These are phyloP conservation scores for Fagus sylvatica DNA, from an alignment of 306 rosid genomes.

Conservation along the genomic window DNA sequence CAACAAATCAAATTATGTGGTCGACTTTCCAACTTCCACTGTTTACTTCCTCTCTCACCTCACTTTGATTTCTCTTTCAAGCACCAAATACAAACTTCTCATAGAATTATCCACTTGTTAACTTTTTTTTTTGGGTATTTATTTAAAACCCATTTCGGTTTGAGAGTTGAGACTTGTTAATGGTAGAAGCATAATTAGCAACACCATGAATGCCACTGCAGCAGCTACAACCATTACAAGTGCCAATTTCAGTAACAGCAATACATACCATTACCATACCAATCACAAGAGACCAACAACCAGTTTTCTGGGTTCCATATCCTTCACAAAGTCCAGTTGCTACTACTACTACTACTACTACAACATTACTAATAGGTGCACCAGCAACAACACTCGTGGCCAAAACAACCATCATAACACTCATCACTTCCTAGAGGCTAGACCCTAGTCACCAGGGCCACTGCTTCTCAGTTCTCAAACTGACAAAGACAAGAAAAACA, in stretches of 20 bases:
- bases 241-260: slow-evolving; percentile 22
- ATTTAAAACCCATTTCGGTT: neutral
- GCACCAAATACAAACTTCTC: neutral
- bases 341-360: no score
- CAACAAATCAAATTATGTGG: neutral
- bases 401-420: neutral
- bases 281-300: slow-evolving; percentile 10
- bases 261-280: slow-evolving; percentile 7
- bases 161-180: neutral
- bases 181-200: neutral
- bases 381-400: neutral
- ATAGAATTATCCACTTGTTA: neutral
- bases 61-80: neutral
- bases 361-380: neutral
- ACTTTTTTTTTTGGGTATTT: neutral
- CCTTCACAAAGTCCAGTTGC: slow-evolving; percentile 21
- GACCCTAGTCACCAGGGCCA: slow-evolving; percentile 24
- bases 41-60: neutral
- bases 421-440: no score
- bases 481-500: slow-evolving; percentile 26
- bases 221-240: no score
- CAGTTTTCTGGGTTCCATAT: slow-evolving; percentile 13
- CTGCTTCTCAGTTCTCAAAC: slow-evolving; percentile 31
- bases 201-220: slow-evolving; percentile 31
- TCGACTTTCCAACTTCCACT: neutral